Base-by-base conservation (phyloP, 129 eudicot species). In the Logfia minima region DNA sequence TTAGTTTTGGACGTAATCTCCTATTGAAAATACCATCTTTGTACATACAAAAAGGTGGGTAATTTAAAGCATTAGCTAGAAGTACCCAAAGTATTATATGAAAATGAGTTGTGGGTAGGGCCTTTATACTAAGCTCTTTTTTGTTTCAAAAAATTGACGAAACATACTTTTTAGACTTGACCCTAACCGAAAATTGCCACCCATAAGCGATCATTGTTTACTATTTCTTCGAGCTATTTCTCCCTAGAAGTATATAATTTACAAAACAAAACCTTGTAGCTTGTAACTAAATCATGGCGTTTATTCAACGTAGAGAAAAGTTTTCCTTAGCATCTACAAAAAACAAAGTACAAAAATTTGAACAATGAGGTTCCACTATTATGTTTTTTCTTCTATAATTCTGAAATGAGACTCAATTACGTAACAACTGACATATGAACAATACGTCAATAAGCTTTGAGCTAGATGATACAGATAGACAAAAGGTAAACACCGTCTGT, bases 391-490 rank as follows among this genome's bases (percentile, higher is more conserved):
- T 48, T 76, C 66, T 76, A 66, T 66, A 64, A 51, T 76, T 66
- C 66, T 28, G 21, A 76, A 66, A 77, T 52, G 31, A 6, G 74
- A 63, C 53, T 75, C 43, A 17, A 34, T 24, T 11, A 59, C 32
- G 52, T 34, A 59, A 59, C 55, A 67, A 34, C 53, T n/a, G 81
- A 67, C 56, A 35, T 59, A 74, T 59, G 62, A 59, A 21, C 35
- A 56, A 69, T 41, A 61, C 31, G 31, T 61, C 17, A 62, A 24
- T 26, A 68, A 72, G 53, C 55, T 34, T n/a, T 60, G 62, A 37
- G 21, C 81, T 67, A 66, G 66, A 66, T 52, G 72, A 76, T 76
- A 76, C 80, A 75, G 43, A 75, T 71, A 66, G 31, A 62, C 79
- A 75, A 31, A 51, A 21, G 34, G 66, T 35, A 51, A 65, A 45